Evolutionary conservation across 345 rosid genomes (phyloP), one percentile per base, ranked within the genome.

Genomic region (Ricinus communis): DNA sequence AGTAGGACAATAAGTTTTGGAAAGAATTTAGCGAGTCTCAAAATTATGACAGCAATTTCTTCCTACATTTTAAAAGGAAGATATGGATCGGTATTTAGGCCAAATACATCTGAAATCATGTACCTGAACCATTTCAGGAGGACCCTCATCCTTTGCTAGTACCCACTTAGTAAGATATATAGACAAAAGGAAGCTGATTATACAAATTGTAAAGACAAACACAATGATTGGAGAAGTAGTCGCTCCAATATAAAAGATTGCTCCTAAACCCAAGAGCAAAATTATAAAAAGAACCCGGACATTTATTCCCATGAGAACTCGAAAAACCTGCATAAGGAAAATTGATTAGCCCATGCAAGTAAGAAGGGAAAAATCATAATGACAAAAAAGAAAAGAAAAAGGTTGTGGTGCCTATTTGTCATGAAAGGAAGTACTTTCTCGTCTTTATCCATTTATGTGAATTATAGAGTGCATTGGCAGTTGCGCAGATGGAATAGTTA

Each of bases 101-200:
- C 28, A 64, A 62, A 38, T 43, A 62, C 45, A 73, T 63, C 36
- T n/a, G 22, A 33, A 66, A 67, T 19, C 50, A 75, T 27, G 62
- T 85, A 92, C 99, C 97, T 92, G 85, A 71, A 49, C 82, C 99
- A 95, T 95, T 87, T 95, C 97, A 25, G 96, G 90, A 81, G 99
- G 99, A 11, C 99, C 99, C 84, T 92, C 99, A 76, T 95, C 99
- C 88, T 95, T 95, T 13, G 97, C 78, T 65, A 95, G 88, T 19
- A 95, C 99, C 99, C 99, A 95, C 82, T 90, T 90, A 63, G 96
- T 72, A 63, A 95, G 93, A 87, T 89, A 90, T 49, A 84, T 25
- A 11, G 99, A 79, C 53, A 90, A 79, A 66, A 92, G 80, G 85
- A 95, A 92, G 81, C 97, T 86, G 81, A 86, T 2, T 59, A 90